Conservation (phyloP, 1,284 basidiomycete species). For the Tilletiaria anomala region DNA sequence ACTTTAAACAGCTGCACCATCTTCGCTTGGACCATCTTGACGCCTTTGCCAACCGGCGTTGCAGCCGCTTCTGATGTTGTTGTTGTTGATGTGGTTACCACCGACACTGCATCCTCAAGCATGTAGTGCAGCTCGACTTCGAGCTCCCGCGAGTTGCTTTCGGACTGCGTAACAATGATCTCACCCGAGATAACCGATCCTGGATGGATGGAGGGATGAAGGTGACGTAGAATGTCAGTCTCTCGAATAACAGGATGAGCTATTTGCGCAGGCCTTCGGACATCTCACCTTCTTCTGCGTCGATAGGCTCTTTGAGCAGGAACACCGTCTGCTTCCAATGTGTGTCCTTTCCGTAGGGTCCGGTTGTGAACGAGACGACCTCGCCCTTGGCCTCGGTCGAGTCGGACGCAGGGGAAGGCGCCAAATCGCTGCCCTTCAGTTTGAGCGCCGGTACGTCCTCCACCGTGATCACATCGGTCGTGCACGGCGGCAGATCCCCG, state of each 20-base stretch:
- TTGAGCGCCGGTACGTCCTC: constrained; percentile 55
- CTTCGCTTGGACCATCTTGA: constrained; percentile 30
- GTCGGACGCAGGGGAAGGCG: neutral
- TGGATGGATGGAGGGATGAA: constrained; percentile 27
- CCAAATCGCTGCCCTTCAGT: constrained; percentile 59
- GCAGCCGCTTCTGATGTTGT: neutral
- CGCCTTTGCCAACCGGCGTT: constrained; percentile 14
- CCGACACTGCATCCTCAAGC: constrained; percentile 44
- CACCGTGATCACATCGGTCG: constrained; percentile 4
- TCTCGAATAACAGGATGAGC: neutral
- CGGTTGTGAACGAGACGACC: constrained; percentile 74
- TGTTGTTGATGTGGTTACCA: too few relatives aligned
- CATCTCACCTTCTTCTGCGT: constrained; percentile 54
- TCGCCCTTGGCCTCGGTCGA: constrained; percentile 39
- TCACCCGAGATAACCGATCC: constrained; percentile 63
- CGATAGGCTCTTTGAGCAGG: constrained; percentile 63
- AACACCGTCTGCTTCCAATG: constrained; percentile 98
- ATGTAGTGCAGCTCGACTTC: constrained; percentile 82
- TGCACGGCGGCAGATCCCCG: constrained; percentile 12
- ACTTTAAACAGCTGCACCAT: constrained; percentile 67
- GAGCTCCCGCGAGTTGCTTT: constrained; percentile 69
- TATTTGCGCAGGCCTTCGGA: neutral
- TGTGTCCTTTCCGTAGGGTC: constrained; percentile 69
- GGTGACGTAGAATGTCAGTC: neutral
- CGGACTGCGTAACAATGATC: constrained; percentile 69